These are phyloP conservation scores for Metroxylon sagu DNA, from an alignment of 176 grass and related monocot species.

Conservation along the genomic window DNA sequence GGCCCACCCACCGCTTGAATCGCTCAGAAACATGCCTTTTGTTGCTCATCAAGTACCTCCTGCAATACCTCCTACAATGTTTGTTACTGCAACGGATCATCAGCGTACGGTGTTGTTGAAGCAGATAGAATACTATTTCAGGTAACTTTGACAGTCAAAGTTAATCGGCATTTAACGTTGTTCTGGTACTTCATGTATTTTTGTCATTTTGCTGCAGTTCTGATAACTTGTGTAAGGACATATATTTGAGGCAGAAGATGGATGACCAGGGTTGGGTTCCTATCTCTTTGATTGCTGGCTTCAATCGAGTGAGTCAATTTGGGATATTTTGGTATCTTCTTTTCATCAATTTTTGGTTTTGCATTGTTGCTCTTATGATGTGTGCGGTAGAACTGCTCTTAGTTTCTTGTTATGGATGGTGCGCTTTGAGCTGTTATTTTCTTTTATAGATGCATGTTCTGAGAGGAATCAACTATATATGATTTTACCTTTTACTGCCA, in stretches of 20 bases:
- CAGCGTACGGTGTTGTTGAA: conserved; percentile 20
- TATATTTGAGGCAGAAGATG: conserved; percentile 47
- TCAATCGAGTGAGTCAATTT: conserved; percentile 48
- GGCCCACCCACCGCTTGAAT: neutral
- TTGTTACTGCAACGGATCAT: conserved; percentile 16
- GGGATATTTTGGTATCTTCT: too few species aligned
- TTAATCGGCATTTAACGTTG: too few species aligned
- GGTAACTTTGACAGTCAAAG: conserved; percentile 17
- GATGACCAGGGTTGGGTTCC: conserved; percentile 78
- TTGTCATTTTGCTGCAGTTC: conserved; percentile 24
- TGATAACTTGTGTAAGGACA: conserved; percentile 65
- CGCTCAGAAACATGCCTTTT: conserved; percentile 28
- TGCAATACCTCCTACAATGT: conserved; percentile 15
- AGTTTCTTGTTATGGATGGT: too few species aligned
- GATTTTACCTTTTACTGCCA: too few species aligned
- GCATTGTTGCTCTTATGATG: too few species aligned
- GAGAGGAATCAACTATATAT: too few species aligned
- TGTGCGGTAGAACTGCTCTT: too few species aligned
- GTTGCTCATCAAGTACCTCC: conserved; percentile 28
- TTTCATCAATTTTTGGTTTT: too few species aligned
- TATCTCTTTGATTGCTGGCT: conserved; percentile 48
- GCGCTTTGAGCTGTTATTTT: too few species aligned
- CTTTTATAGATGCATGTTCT: too few species aligned
- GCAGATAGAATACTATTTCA: conserved; percentile 92
- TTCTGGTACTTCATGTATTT: too few species aligned